A percentile compares a stretch with the other conserved stretches of the same genome.
Evolutionary conservation across 768 basidiomycete genomes (phyloP).

Genomic region (Lactifluus subvellereus): DNA sequence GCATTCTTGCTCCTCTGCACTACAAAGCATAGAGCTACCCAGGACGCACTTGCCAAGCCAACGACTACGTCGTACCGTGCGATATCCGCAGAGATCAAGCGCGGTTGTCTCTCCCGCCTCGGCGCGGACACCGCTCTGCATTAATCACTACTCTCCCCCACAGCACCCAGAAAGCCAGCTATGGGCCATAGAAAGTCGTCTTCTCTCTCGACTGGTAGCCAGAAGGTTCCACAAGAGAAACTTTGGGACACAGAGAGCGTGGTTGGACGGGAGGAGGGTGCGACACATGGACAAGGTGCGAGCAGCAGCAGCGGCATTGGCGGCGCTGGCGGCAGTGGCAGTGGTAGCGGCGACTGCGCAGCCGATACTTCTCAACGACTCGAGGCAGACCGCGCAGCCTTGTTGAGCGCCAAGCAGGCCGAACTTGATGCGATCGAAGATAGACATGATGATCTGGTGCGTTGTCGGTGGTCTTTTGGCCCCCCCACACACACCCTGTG

Average conservation of each 20-base stretch:
- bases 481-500: neutral
- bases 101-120: conserved; percentile 1
- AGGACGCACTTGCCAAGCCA: conserved; percentile 35
- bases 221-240: conserved; percentile 8
- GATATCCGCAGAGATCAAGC: conserved; percentile 59
- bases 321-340: conserved; percentile 8
- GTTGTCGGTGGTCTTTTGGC: conserved; percentile 27
- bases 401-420: conserved; percentile 54
- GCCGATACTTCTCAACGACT: conserved; percentile 25
- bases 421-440: conserved; percentile 55
- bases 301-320: neutral
- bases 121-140: neutral
- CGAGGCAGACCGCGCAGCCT: conserved; percentile 36
- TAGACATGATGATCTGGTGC: conserved; percentile 67
- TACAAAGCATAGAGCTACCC: conserved; percentile 1
- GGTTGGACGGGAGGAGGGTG: neutral
- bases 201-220: conserved; percentile 9
- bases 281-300: neutral
- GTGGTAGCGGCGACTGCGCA: neutral
- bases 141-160: neutral
- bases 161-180: neutral
- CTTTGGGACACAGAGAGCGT: conserved; percentile 1
- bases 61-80: conserved; percentile 57
- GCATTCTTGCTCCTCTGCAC: conserved; percentile 4
- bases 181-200: conserved; percentile 16